These are phyloP conservation scores for Monosporascus ibericus DNA, from an alignment of 2,329 filamentous ascomycete species.

Conservation along the genomic window DNA sequence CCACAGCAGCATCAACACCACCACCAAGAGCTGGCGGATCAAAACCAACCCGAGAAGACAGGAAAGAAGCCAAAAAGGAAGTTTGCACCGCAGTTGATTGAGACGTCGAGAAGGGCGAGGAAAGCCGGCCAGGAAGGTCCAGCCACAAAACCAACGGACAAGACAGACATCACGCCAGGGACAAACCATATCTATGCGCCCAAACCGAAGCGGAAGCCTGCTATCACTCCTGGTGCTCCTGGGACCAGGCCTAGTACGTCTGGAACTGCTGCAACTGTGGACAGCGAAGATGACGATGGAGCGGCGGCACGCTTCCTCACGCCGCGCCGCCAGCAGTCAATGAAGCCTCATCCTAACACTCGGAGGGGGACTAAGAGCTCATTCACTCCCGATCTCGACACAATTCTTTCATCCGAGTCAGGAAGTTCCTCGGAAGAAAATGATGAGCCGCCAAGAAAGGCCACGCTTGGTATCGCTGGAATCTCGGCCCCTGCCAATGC, in stretches of 20 bases:
- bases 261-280: slow-evolving; percentile 16
- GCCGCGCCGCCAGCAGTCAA: slow-evolving; percentile 33
- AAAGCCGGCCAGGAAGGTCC: slow-evolving; percentile 59
- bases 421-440: slow-evolving; percentile 29
- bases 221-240: slow-evolving; percentile 1
- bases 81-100: slow-evolving; percentile 76
- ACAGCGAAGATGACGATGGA: slow-evolving; percentile 21
- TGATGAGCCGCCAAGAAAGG: slow-evolving; percentile 9
- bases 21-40: slow-evolving; percentile 16
- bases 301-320: slow-evolving; percentile 22
- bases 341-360: slow-evolving; percentile 35
- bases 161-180: slow-evolving; percentile 65
- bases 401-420: slow-evolving; percentile 39
- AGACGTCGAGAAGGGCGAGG: slow-evolving; percentile 68
- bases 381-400: slow-evolving; percentile 35
- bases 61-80: slow-evolving; percentile 33
- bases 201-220: slow-evolving; percentile 31
- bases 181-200: slow-evolving; percentile 55
- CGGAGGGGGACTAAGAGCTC: slow-evolving; percentile 33
- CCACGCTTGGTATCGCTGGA: slow-evolving; percentile 11
- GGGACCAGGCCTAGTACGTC: slow-evolving; percentile 10
- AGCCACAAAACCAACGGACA: slow-evolving; percentile 58
- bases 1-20: slow-evolving; percentile 4
- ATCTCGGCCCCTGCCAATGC: slow-evolving; percentile 19
- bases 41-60: slow-evolving; percentile 10